Evolutionary conservation across 148 eudicot genomes (phyloP).

Genomic region (Diospyros kaki): DNA sequence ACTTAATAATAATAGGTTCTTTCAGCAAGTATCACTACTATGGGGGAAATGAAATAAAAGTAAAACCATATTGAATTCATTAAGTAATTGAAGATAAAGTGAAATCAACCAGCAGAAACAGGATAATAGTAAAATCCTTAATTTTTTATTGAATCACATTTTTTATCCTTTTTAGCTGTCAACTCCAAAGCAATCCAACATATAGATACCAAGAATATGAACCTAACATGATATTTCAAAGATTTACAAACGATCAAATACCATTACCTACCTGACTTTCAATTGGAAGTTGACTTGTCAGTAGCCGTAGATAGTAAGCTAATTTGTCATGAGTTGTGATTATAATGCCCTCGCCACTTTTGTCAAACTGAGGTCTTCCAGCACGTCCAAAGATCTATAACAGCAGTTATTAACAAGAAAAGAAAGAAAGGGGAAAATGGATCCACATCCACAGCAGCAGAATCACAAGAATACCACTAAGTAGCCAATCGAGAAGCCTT

Average conservation of each 20-base stretch:
- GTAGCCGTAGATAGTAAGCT: slow-evolving; percentile 80
- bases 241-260: background rate
- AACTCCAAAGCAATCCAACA: background rate
- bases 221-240: background rate
- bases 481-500: no score
- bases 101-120: background rate
- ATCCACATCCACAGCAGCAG: no score
- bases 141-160: background rate
- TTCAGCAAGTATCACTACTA: background rate
- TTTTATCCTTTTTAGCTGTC: background rate
- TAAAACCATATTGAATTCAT: background rate
- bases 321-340: slow-evolving; percentile 91
- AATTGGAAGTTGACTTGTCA: slow-evolving; percentile 96
- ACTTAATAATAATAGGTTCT: background rate
- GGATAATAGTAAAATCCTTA: background rate
- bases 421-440: no score
- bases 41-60: background rate
- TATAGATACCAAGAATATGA: background rate
- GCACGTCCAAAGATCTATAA: slow-evolving; percentile 97
- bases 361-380: slow-evolving; percentile 99
- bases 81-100: background rate
- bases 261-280: slow-evolving; percentile 80
- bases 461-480: no score
- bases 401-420: background rate
- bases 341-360: slow-evolving; percentile 99